phyloP scores from a whole-genome alignment of 305 asterid species.

The Withania somnifera region DNA sequence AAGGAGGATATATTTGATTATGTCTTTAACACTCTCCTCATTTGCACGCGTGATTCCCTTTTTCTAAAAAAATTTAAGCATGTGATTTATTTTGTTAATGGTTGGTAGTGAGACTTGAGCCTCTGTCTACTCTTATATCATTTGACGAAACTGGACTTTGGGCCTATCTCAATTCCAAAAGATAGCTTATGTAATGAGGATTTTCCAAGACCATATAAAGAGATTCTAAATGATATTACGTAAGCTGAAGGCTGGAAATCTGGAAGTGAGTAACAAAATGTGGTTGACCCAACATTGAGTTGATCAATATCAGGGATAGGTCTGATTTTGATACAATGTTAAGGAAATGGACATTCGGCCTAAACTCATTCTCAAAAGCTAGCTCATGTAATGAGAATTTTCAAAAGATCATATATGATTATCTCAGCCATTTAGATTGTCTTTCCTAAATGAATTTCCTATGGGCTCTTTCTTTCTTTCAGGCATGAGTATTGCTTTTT shows the following conservation, averaged over 20 bases:
- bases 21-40: not conserved
- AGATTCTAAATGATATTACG: not conserved
- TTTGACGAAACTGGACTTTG: too few species aligned
- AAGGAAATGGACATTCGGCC: not conserved
- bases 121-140: not conserved
- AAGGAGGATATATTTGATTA: not conserved
- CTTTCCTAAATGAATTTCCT: not conserved
- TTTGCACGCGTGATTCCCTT: not conserved
- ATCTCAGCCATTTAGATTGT: not conserved
- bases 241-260: not conserved
- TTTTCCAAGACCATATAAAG: not conserved
- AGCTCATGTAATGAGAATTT: not conserved
- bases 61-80: not conserved
- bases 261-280: not conserved
- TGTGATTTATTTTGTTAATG: not conserved
- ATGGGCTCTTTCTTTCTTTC: not conserved
- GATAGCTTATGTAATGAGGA: not conserved
- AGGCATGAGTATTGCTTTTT: not conserved
- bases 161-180: not conserved
- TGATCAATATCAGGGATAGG: not conserved
- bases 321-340: not conserved
- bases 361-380: not conserved
- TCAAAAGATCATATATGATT: not conserved
- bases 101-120: not conserved
- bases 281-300: not conserved